Base-by-base conservation (phyloP, 176 grass and related monocot species). In the Rhynchospora breviuscula region DNA sequence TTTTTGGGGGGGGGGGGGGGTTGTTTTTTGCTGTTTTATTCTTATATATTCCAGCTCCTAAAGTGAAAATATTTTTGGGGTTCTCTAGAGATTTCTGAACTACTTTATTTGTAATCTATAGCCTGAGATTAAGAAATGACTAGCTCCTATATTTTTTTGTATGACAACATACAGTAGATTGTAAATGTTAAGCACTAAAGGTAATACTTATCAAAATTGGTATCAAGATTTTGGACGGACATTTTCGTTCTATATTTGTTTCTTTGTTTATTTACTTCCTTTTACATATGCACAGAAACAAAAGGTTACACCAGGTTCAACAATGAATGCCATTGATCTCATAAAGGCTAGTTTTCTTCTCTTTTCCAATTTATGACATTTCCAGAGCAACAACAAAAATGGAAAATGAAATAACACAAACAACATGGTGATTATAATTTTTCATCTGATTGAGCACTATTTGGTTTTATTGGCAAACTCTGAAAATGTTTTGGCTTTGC, bases 201-300 rank as follows among this genome's bases (percentile, higher is more conserved):
- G 26, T 10, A 75, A 5, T 4, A 23, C 10, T 51, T 74, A 10
- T 46, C 6, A 2, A 75, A n/a, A 9, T 3, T 75, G 11, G 25
- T 54, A 26, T 53, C 7, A 75, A 25, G 53, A 29, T 49, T 49
- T 74, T 52, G 23, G 48, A 75, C 17, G 14, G 12, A 53, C 17
- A 59, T n/a, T n/a, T n/a, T n/a, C n/a, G n/a, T n/a, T n/a, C n/a
- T n/a, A n/a, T n/a, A n/a, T n/a, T n/a, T n/a, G 18, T 67, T 76
- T 40, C 43, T 26, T 67, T 25, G 17, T 86, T 2, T 17, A 63
- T 58, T 40, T 45, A 67, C 26, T 46, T 66, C 60, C 83, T 4
- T 15, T 79, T 85, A 88, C 81, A 85, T 81, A 75, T 22, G 81
- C 81, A 57, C 93, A 99, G 87, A 99, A 99, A 87, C 93, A 91